Evolutionary conservation across 345 rosid genomes (phyloP), one percentile per base, ranked within the genome.

Genomic region (Brassica carinata): DNA sequence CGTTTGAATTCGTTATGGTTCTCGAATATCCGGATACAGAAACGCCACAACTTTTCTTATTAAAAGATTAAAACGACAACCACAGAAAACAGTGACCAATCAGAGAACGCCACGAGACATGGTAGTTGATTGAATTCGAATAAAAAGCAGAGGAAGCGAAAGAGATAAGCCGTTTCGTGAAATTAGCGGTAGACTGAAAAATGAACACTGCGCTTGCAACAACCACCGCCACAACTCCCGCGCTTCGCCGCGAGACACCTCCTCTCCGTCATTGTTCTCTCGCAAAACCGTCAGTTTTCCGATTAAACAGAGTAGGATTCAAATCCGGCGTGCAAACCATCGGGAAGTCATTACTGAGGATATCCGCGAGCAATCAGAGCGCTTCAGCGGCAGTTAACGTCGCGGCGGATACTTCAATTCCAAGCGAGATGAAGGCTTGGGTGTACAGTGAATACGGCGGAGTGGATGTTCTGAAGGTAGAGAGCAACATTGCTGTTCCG

Each of bases 371-470:
- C 83, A 87, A 97, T 55, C 92, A 85, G 79, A 77, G 76, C 55
- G 82, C 89, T 40, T 84, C 92, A 14, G 83, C 92, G 15, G 83
- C 88, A 5, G 82, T 77, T 3, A 67, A 89, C 8, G 64, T 89
- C 0, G 84, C 85, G 55, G 19, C 87, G 77, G 30, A 82, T 36
- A 76, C 83, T 23, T 23, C 82, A 0, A 65, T 90, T 11, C 99
- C 99, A 0, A 77, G 69, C 2, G 86, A 85, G 72, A 95, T 93
- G 99, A 95, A 90, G 85, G 94, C 94, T 0, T 93, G 98, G 97
- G 79, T 91, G 0, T 91, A 95, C 75, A 84, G 82, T 8, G 98
- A 89, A 61, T 93, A 95, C 64, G 98, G 97, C 0, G 93, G 91
- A n/a, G 89, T 86, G 10, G 93, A 95, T 73, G 99, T 91, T 38